These are phyloP conservation scores for Cochlearia excelsa DNA, from an alignment of 345 rosid genomes.

Conservation along the genomic window DNA sequence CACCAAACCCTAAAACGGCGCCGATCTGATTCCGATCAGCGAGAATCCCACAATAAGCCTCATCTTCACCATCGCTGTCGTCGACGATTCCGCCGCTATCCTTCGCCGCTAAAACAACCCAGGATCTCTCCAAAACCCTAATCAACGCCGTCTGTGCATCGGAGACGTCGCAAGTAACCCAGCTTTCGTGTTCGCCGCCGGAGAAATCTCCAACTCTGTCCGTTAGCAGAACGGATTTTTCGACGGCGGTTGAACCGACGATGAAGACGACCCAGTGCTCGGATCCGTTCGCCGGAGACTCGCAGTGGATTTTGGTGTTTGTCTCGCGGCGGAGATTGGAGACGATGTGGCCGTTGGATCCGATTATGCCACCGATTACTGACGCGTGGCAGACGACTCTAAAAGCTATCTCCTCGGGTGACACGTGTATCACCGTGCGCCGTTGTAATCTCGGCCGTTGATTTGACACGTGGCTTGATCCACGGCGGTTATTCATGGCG, in stretches of 20 bases:
- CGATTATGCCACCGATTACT: constrained; percentile 43
- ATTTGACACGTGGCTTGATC: background rate
- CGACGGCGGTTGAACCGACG: constrained; percentile 38
- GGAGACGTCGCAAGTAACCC: constrained; percentile 43
- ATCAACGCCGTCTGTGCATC: constrained; percentile 56
- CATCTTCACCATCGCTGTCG: constrained; percentile 25
- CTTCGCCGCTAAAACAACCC: constrained; percentile 44
- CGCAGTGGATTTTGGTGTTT: constrained; percentile 40
- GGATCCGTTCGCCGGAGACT: constrained; percentile 35
- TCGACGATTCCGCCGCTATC: constrained; percentile 28
- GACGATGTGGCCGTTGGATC: constrained; percentile 37
- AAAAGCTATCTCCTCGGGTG: constrained; percentile 33
- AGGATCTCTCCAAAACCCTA: constrained; percentile 59
- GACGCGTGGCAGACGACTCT: constrained; percentile 47
- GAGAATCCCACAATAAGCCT: constrained; percentile 57
- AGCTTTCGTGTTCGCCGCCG: constrained; percentile 21
- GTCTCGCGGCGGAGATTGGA: constrained; percentile 41
- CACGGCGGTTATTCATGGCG: constrained; percentile 35
- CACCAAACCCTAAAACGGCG: constrained; percentile 48
- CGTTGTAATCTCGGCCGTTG: constrained; percentile 20
- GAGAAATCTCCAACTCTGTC: constrained; percentile 29
- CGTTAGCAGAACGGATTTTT: constrained; percentile 35
- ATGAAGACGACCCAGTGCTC: constrained; percentile 44
- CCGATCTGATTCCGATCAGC: constrained; percentile 53
- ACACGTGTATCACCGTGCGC: constrained; percentile 21